Conservation (phyloP, 176 grass and related monocot genomes). For the Saccharum officinarum region DNA sequence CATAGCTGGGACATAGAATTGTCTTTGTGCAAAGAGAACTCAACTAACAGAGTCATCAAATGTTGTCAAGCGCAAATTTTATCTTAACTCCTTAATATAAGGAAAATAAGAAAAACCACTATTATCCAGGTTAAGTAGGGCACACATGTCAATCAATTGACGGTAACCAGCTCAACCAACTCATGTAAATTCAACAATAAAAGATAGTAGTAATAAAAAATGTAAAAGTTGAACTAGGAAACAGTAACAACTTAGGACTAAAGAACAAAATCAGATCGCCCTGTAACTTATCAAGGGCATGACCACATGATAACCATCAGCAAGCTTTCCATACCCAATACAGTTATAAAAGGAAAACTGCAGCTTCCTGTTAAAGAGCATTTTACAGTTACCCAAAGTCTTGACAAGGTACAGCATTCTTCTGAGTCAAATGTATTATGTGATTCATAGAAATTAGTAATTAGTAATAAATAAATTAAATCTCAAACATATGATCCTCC, state of each 20-base stretch:
- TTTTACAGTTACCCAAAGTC: not conserved
- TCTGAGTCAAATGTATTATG: not conserved
- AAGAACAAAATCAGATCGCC: not conserved
- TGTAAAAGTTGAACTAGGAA: not conserved
- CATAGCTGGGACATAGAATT: not conserved
- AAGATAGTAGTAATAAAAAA: not conserved
- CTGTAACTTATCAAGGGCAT: not conserved
- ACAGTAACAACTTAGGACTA: not conserved
- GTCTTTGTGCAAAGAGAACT: not conserved
- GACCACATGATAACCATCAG: not conserved
- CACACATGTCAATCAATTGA: not conserved
- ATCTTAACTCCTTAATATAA: not conserved
- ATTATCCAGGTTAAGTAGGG: not conserved
- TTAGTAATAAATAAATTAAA: not conserved
- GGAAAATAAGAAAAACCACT: not conserved
- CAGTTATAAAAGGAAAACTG: not conserved
- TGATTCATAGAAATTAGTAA: not conserved
- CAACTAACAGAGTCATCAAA: not conserved
- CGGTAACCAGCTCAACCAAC: not conserved
- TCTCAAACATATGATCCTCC: not conserved
- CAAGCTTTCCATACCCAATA: not conserved
- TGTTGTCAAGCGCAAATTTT: not conserved
- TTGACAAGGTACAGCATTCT: not conserved
- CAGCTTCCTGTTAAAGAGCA: not conserved
- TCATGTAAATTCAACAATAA: not conserved